Base-by-base conservation (phyloP, 2,329 filamentous ascomycete species). In the Delphinella strobiligena region DNA sequence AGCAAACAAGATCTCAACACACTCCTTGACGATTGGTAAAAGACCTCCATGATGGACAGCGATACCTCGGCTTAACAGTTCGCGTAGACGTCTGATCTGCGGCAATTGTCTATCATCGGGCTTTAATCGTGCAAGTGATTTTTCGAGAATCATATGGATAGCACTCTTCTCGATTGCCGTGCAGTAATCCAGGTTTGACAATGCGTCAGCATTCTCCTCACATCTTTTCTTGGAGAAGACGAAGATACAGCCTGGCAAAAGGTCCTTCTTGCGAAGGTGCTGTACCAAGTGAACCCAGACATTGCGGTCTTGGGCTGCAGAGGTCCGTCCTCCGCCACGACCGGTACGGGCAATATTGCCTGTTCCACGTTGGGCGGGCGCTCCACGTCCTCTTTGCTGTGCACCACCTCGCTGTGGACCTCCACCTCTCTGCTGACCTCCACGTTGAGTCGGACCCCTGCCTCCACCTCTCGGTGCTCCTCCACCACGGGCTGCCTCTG, bases 141-240 rank as follows among this genome's bases (percentile, higher is more conserved):
- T 93, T 59, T 96, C 87, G 49, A 98, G 87, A 27, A 87, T 89
- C 83, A 96, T 95, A 58, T 98, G 89, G 42, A 93, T 93, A 34
- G 85, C 80, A 51, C 91, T 98, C 71, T 95, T 96, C 63, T 98
- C 91, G 3, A 80, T 74, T 1, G 88, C 86, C 4, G 82, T 95
- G 56, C 83, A 93, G 54, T 93, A 96, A 55, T 98, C 91, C 49
- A 94, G 80, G 54, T 95, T 96, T 45, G 84, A 89, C 16, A 98
- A 69, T 0, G 91, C 89, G 56, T 95, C 86, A 1, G 91, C 91
- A 57, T 96, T 98, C 56, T 96, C 87, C 60, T 98, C 91, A 53
- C 91, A 96, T 38, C 91, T 73, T 61, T 91, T 94, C 66, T 96
- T 98, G 2, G 91, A 98, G 61, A 98, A 98, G 41, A 98, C 89